A percentile compares a stretch with the other conserved stretches of the same genome.
phyloP scores from a whole-genome alignment of 352 stramenopile genomes.

The Pythium grandisporangium region DNA sequence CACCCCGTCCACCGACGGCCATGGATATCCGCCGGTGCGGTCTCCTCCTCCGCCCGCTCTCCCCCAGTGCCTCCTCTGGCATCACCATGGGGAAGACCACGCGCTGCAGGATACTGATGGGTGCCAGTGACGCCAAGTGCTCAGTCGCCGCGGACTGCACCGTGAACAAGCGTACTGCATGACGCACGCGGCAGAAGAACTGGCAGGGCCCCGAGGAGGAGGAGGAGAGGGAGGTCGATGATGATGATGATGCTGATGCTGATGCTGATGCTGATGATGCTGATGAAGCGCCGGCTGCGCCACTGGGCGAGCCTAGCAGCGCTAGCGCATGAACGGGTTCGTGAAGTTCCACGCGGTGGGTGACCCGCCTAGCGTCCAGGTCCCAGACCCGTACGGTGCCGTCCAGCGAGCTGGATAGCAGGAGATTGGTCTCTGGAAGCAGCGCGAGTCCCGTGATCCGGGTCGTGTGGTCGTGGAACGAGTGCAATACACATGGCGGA shows the following conservation, averaged over 20 bases:
- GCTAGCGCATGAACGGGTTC: slow-evolving; percentile 32
- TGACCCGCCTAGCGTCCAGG: slow-evolving; percentile 45
- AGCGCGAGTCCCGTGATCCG: slow-evolving; percentile 41
- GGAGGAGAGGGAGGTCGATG: too few relatives aligned
- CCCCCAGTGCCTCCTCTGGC: too few relatives aligned
- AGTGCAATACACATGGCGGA: slow-evolving; percentile 42
- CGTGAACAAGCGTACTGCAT: slow-evolving; percentile 36
- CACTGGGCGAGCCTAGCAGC: slow-evolving; percentile 21
- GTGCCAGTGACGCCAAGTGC: slow-evolving; percentile 41
- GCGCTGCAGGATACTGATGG: slow-evolving; percentile 45
- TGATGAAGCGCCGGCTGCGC: too few relatives aligned
- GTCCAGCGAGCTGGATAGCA: slow-evolving; percentile 68
- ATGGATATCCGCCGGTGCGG: too few relatives aligned
- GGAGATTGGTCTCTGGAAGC: slow-evolving; percentile 33
- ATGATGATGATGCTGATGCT: too few relatives aligned
- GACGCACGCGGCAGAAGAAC: slow-evolving; percentile 57
- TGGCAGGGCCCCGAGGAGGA: slow-evolving; percentile 33
- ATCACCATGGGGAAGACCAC: slow-evolving; percentile 24
- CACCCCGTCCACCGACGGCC: too few relatives aligned
- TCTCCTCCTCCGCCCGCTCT: too few relatives aligned
- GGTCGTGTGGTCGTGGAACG: slow-evolving; percentile 67
- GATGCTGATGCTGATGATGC: too few relatives aligned
- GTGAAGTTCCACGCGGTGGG: slow-evolving; percentile 48
- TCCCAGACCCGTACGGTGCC: slow-evolving; percentile 61
- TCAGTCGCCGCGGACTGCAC: slow-evolving; percentile 70